Evolutionary conservation across 768 basidiomycete genomes (phyloP), one percentile per base, ranked within the genome.

Genomic region (Lentinus tigrinus): DNA sequence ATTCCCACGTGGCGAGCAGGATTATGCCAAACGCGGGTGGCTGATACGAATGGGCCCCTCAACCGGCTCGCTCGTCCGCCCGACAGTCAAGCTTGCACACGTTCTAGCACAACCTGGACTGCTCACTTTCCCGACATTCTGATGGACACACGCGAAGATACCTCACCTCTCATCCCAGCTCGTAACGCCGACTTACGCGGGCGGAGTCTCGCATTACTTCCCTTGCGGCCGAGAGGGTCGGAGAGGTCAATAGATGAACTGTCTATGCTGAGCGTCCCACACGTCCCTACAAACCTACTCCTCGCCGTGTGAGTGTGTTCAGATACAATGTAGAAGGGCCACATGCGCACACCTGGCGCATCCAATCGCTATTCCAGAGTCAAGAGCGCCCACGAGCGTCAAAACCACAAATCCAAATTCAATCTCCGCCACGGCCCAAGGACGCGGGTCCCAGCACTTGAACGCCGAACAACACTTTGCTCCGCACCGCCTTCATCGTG

Each of bases 1-100:
- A 36, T 60, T 61, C 60, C 55, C 60, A 61, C 60, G 60, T 61
- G 60, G 55, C 49, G 46, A 56, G 60, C 60, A 57, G 51, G 55
- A 56, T 61, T 61, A 61, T 61, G 60, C 60, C 52, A 52, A 16
- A 49, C 11, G 34, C 27, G 43, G 40, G 13, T 42, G 27, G 28
- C 47, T 49, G 47, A 49, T 49, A 42, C 31, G 31, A 31, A 31
- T n/a, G 28, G 3, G 7, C 31, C 31, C 31, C 31, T 31, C 31
- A 31, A 1, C 31, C 31, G 31, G 31, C 31, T 31, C 31, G 31
- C 31, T 31, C 31, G 31, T 31, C 31, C 31, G 31, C 31, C 31
- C 31, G 14, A 40, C 39, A 40, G 39, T 17, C 39, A 40, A 40
- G 9, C 16, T 17, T 40, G 39, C 14, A 40, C 39, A 40, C 39